Percentiles rank a stretch among this genome's conserved stretches.
These are phyloP conservation scores for Fusarium tuaranense DNA, from an alignment of 2,329 filamentous ascomycete genomes.

Conservation along the genomic window DNA sequence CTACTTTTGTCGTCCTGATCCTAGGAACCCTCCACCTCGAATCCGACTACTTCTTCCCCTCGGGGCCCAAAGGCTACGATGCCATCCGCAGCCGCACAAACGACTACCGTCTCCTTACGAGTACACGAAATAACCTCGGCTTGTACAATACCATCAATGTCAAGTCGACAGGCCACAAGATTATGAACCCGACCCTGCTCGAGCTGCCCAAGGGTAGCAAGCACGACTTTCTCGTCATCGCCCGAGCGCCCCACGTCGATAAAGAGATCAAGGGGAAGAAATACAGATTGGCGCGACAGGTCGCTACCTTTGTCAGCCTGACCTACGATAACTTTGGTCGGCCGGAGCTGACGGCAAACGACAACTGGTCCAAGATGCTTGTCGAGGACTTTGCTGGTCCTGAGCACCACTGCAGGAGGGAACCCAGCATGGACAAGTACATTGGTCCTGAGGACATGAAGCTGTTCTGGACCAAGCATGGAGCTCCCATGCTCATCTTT, in stretches of 20 bases:
- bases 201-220: slow-evolving; percentile 35
- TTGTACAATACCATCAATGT: slow-evolving; percentile 39
- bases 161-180: slow-evolving; percentile 37
- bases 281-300: slow-evolving; percentile 35
- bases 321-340: slow-evolving; percentile 34
- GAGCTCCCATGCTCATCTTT: slow-evolving; percentile 39
- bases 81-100: slow-evolving; percentile 36
- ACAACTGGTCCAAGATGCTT: slow-evolving; percentile 38
- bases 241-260: slow-evolving; percentile 34
- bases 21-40: slow-evolving; percentile 19
- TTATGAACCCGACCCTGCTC: slow-evolving; percentile 39
- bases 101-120: slow-evolving; percentile 35
- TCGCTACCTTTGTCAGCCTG: slow-evolving; percentile 37
- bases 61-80: slow-evolving; percentile 17
- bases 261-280: slow-evolving; percentile 37
- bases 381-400: slow-evolving; percentile 37
- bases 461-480: slow-evolving; percentile 39
- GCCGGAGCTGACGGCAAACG: slow-evolving; percentile 29
- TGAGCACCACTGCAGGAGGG: slow-evolving; percentile 36
- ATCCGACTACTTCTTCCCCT: neutral
- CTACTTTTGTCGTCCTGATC: slow-evolving; percentile 25
- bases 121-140: slow-evolving; percentile 33
- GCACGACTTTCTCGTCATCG: slow-evolving; percentile 38
- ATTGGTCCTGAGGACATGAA: slow-evolving; percentile 41
- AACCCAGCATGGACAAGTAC: slow-evolving; percentile 41